A percentile compares a stretch with the other conserved stretches of the same genome.
Conservation (phyloP, 345 rosid genomes). For the Heritiera fomes region DNA sequence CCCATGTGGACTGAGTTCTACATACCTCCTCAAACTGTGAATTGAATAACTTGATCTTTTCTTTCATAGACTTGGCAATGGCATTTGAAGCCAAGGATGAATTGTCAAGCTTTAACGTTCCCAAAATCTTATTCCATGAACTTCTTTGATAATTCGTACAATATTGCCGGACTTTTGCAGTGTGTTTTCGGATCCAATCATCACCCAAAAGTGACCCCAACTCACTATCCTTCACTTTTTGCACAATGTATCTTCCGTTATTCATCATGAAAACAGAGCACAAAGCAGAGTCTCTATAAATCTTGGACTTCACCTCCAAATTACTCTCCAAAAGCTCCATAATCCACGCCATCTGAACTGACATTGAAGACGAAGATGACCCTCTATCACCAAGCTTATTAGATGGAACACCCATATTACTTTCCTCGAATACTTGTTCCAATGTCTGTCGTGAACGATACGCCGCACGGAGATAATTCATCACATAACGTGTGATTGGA, state of each 20-base stretch:
- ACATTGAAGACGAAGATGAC: constrained; percentile 49
- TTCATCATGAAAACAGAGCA: constrained; percentile 80
- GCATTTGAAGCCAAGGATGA: constrained; percentile 38
- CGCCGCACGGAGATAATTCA: constrained; percentile 86
- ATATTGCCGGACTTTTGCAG: constrained; percentile 65
- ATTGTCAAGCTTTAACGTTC: constrained; percentile 51
- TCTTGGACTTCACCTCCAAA: constrained; percentile 77
- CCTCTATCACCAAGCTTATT: constrained; percentile 40
- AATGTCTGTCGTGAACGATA: constrained; percentile 71
- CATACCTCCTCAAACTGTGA: constrained; percentile 51
- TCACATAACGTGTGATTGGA: constrained; percentile 86
- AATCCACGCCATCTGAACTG: constrained; percentile 81
- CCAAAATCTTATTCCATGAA: constrained; percentile 74
- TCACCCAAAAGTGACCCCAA: constrained; percentile 73
- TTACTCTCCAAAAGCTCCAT: constrained; percentile 93
- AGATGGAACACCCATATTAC: constrained; percentile 36
- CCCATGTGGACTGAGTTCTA: constrained; percentile 56
- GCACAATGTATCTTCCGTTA: constrained; percentile 78
- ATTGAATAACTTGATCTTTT: constrained; percentile 63
- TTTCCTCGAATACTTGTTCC: constrained; percentile 81
- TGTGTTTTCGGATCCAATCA: constrained; percentile 83
- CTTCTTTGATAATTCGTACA: constrained; percentile 56
- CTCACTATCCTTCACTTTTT: constrained; percentile 78
- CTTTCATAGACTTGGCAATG: constrained; percentile 51
- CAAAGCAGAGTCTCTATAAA: constrained; percentile 66